Percentiles rank a stretch among this genome's conserved stretches.
Conservation (phyloP, 495 filamentous ascomycete species). For the Rostrohypoxylon terebratum region DNA sequence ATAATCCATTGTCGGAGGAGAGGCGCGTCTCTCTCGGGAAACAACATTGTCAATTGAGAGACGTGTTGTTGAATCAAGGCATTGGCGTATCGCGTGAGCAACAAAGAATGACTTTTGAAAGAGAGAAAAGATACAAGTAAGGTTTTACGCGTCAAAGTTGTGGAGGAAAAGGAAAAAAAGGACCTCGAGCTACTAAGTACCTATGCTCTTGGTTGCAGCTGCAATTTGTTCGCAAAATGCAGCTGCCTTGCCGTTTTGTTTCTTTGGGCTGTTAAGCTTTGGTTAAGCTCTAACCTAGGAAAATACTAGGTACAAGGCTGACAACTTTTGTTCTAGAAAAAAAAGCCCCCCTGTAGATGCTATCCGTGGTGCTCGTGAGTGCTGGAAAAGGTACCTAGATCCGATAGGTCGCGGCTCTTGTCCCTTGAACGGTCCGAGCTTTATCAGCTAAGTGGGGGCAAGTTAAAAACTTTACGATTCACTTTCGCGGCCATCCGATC, state of each 20-base stretch:
- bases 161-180: no score
- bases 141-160: conserved; percentile 2
- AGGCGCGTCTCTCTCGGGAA: conserved; percentile 78
- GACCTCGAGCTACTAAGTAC: no score
- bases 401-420: background rate
- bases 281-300: background rate
- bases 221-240: conserved; percentile 25
- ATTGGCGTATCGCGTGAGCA: conserved; percentile 1
- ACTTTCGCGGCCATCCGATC: background rate
- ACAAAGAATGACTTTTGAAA: background rate
- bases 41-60: conserved; percentile 69
- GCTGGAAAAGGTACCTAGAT: conserved; percentile 1
- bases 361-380: background rate
- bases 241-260: background rate
- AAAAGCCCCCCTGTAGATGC: conserved; percentile 17
- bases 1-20: conserved; percentile 91
- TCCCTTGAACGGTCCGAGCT: conserved; percentile 10
- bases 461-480: background rate
- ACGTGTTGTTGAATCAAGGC: background rate
- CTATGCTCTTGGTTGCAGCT: background rate
- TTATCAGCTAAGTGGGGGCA: conserved; percentile 8
- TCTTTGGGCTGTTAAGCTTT: conserved; percentile 24
- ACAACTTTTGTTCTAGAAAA: conserved; percentile 38
- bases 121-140: conserved; percentile 3
- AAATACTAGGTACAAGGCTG: conserved; percentile 42